phyloP scores from a whole-genome alignment of 345 rosid species.

The Melaleuca alternifolia region DNA sequence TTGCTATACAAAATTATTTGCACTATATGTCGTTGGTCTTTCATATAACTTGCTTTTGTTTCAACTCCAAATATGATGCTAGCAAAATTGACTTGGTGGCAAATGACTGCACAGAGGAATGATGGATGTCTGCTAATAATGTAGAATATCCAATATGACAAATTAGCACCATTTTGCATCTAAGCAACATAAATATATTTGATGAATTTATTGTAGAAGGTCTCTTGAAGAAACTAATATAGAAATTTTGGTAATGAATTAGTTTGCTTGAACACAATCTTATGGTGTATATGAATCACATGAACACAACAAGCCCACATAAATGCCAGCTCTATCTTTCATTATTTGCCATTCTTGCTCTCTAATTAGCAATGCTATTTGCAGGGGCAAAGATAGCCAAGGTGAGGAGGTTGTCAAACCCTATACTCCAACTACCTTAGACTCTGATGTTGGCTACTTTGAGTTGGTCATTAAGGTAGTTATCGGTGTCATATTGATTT shows the following conservation, averaged over 20 bases:
- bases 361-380: background rate
- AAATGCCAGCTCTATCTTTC: background rate
- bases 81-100: background rate
- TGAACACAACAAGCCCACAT: background rate
- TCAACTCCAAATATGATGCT: background rate
- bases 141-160: background rate
- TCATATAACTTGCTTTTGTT: background rate
- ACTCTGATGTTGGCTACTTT: conserved; percentile 79
- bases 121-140: background rate
- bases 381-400: conserved; percentile 79
- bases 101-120: background rate
- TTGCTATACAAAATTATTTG: background rate
- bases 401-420: conserved; percentile 90
- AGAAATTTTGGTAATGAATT: background rate
- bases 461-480: conserved; percentile 85
- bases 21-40: background rate
- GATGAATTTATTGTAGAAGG: background rate
- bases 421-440: conserved; percentile 90
- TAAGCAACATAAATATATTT: background rate
- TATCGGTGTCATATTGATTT: background rate
- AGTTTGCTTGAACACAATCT: background rate
- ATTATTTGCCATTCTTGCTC: background rate
- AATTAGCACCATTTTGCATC: background rate
- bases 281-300: background rate
- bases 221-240: background rate